A percentile compares a stretch with the other conserved stretches of the same genome.
These are phyloP conservation scores for Gossypium mustelinum DNA, from an alignment of 345 rosid genomes.

Conservation along the genomic window DNA sequence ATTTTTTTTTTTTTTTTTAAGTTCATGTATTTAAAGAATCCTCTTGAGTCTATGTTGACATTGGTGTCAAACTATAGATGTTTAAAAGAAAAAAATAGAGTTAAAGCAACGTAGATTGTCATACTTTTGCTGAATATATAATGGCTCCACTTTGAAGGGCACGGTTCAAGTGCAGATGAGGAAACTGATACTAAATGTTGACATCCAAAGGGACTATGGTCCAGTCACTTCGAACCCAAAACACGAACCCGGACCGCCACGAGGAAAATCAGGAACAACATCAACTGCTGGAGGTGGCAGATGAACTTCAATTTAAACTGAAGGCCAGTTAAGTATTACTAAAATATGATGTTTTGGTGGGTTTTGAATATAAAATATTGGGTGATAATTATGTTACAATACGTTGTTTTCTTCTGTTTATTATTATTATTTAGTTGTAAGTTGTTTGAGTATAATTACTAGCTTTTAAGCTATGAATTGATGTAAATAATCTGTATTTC, in stretches of 20 bases:
- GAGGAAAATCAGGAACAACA: neutral
- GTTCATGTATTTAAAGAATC: too few relatives aligned
- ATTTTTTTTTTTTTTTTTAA: too few relatives aligned
- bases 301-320: neutral
- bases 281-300: slow-evolving; percentile 2
- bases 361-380: neutral
- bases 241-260: slow-evolving; percentile 13
- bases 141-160: neutral
- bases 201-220: slow-evolving; percentile 5
- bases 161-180: slow-evolving; percentile 5
- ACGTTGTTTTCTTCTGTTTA: neutral
- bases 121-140: too few relatives aligned
- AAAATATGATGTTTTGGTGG: neutral
- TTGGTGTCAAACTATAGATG: too few relatives aligned
- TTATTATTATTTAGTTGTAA: neutral
- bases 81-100: too few relatives aligned
- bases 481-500: neutral
- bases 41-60: too few relatives aligned
- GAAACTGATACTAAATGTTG: slow-evolving; percentile 6
- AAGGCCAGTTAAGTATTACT: neutral
- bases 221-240: neutral
- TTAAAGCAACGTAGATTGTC: too few relatives aligned
- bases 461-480: neutral
- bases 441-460: neutral
- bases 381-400: neutral